Evolutionary conservation across 352 stramenopile genomes (phyloP), one percentile per base, ranked within the genome.

Genomic region (Phytophthora cactorum): DNA sequence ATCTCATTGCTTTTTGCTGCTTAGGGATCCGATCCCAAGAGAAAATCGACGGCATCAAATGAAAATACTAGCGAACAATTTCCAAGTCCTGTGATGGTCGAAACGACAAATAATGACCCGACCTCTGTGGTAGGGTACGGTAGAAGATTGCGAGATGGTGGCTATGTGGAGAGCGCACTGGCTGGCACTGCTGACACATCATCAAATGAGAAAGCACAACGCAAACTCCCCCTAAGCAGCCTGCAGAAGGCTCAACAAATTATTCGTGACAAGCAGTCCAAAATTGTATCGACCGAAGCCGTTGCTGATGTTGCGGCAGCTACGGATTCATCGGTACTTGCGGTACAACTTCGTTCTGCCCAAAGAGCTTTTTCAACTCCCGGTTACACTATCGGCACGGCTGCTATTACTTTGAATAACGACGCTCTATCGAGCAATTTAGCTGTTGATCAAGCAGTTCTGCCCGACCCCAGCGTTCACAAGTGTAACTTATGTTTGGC

Each of bases 401-500:
- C 44, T 28, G 3, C 22, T 3, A 6, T 15, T 4, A 22, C 22
- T 22, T 1, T n/a, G 14, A 31, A 6, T 25, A 36, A 29, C 34
- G 36, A 41, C 27, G 3, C 8, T 39, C 17, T 1, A 43, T 1
- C 5, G 5, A 58, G 29, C 17, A 36, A 4, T 11, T 44, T 15
- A 7, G 5, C 36, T 15, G 12, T 38, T 17, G 36, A 57, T 27
- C 53, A 10, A 58, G n/a, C n/a, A 32, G 12, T 29, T 59, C 38
- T 31, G 4, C 4, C 14, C 2, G 32, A 38, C 22, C 28, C 2
- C 4, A 34, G 9, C 15, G 7, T 27, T 31, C 31, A 58, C 8
- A 64, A 32, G 22, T 85, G 78, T 44, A 22, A 49, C 3, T 64
- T 78, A 12, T 86, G 78, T 45, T 57, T 88, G 10, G 49, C 68